phyloP scores from a whole-genome alignment of 768 basidiomycete species.

The Zangia roseola region DNA sequence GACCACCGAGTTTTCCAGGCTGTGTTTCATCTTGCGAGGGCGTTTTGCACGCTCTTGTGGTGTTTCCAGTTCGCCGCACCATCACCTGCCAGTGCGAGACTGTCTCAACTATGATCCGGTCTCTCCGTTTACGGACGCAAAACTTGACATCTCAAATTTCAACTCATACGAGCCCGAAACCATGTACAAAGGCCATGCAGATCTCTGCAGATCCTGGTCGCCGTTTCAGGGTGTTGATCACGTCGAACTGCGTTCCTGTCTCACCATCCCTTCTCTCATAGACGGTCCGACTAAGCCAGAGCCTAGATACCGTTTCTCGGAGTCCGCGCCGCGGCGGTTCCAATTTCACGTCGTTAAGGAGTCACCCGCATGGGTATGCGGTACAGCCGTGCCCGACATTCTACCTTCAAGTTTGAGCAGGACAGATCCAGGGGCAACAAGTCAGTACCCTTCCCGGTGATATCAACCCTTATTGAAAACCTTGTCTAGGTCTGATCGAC shows the following conservation, averaged over 20 bases:
- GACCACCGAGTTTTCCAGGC: neutral
- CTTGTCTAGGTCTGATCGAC: neutral
- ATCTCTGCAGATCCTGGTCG: constrained; percentile 23
- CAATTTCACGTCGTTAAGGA: constrained; percentile 6
- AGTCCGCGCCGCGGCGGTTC: constrained; percentile 1
- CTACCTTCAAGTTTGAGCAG: neutral
- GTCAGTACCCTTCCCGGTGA: neutral
- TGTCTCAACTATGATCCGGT: constrained; percentile 18
- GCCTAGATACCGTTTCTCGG: constrained; percentile 2
- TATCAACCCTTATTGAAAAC: constrained; percentile 8
- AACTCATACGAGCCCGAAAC: constrained; percentile 13
- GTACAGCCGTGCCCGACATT: neutral
- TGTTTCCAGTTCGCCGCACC: constrained; percentile 4
- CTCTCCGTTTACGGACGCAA: constrained; percentile 9
- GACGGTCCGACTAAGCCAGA: neutral
- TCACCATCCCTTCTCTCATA: constrained; percentile 11
- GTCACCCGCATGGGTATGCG: constrained; percentile 6
- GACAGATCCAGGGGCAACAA: constrained; percentile 9
- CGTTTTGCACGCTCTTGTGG: neutral
- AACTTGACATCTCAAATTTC: constrained; percentile 14
- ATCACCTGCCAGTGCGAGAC: constrained; percentile 16
- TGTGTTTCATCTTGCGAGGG: constrained; percentile 23
- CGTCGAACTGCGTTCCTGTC: constrained; percentile 16
- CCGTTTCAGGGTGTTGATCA: constrained; percentile 20
- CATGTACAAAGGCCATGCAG: constrained; percentile 9